Evolutionary conservation across 208 protist species (phyloP).

Genomic region (Crithidia expoeki): DNA sequence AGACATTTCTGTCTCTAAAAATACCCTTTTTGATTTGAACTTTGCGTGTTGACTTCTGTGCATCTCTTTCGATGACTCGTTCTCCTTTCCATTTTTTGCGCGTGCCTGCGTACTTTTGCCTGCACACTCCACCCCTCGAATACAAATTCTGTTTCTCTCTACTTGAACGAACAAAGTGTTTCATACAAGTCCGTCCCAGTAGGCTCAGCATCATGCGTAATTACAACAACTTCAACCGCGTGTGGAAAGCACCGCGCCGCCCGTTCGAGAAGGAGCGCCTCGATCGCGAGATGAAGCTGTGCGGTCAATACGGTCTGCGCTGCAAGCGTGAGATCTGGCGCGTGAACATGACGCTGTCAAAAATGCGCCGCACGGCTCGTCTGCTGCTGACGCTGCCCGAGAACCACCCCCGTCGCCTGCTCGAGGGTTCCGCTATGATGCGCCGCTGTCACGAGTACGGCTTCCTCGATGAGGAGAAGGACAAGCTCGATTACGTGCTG

Average conservation of each 20-base stretch:
- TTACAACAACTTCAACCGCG: constrained; percentile 97
- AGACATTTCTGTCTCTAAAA: no score
- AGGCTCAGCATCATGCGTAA: constrained; percentile 75
- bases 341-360: constrained; percentile 97
- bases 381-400: constrained; percentile 99
- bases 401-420: constrained; percentile 95
- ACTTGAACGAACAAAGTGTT: neutral
- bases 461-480: constrained; percentile 98
- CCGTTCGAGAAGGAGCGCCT: constrained; percentile 99
- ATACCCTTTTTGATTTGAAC: no score
- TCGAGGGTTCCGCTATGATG: constrained; percentile 99
- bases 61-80: no score
- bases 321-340: constrained; percentile 99
- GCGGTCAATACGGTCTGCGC: constrained; percentile 98
- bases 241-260: constrained; percentile 97
- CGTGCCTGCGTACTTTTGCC: no score
- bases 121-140: neutral
- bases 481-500: constrained; percentile 99
- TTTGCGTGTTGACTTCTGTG: no score
- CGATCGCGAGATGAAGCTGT: constrained; percentile 99
- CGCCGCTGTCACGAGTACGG: constrained; percentile 98
- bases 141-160: neutral
- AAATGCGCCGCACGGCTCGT: constrained; percentile 99
- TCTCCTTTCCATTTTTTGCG: no score
- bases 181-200: constrained; percentile 4